Base-by-base conservation (phyloP, 805 yeast species). In the Candida multigemmis region DNA sequence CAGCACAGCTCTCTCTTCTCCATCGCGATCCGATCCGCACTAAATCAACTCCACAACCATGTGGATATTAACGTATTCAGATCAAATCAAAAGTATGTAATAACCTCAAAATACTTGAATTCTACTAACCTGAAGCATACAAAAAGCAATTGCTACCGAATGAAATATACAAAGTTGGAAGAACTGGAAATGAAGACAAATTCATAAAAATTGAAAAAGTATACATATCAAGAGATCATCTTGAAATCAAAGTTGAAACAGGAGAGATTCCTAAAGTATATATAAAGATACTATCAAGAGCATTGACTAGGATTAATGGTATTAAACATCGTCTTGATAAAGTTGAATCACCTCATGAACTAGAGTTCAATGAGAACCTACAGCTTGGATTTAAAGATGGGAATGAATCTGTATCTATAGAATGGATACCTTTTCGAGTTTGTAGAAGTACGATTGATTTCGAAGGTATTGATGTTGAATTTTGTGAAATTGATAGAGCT, bases 141-240 rank as follows among this genome's bases (percentile, higher is more conserved):
- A 17, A 10, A 7, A 7, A 7, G 9, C 26, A 26, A 20, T 18
- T 31, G 11, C 26, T 24, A 15, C 27, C 23, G n/a, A 17, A 23
- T 3, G 14, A 21, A 9, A 14, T 19, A 9, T 31, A 31, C 16
- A 15, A 19, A 7, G 14, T 31, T 10, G 34, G 34, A 2, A 17
- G 34, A 13, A 30, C 23, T 21, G 21, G 11, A 9, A 21, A 19
- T 6, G 21, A 19, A 14, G 14, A 23, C 11, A 17, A 22, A n/a
- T n/a, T n/a, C n/a, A n/a, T n/a, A n/a, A n/a, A 21, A 7, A 26
- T 28, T 6, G 22, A 24, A 8, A 22, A 29, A 23, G 15, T 26
- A 4, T 28, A 31, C 19, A 30, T 37, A 9, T 37, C 41, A 4
- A 34, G 30, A 20, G 27, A 25, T 6, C 41, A 37, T n/a, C 26